phyloP scores from a whole-genome alignment of 148 eudicot species.

The Nyssa sinensis region DNA sequence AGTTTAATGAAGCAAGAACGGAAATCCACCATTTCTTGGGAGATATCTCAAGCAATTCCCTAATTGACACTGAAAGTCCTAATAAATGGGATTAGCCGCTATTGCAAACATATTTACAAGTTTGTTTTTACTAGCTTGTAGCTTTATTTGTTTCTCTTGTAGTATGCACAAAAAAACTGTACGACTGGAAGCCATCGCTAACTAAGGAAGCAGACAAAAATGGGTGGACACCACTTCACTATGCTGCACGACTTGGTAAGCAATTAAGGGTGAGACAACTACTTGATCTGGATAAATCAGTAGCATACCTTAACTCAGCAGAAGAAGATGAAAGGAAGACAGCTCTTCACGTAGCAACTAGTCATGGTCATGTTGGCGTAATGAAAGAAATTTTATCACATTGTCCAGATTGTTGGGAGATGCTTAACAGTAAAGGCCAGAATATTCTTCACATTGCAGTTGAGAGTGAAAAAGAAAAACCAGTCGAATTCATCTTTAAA shows the following conservation, averaged over 20 bases:
- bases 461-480: not conserved
- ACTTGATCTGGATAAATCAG: not conserved
- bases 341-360: constrained; percentile 18
- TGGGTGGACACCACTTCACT: constrained; percentile 15
- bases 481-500: not conserved
- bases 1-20: no score
- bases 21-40: no score
- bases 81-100: no score
- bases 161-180: not conserved
- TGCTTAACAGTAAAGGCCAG: constrained; percentile 1
- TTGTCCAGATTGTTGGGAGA: constrained; percentile 20
- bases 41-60: no score
- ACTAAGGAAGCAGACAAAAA: not conserved
- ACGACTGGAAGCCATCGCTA: not conserved
- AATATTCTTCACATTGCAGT: constrained; percentile 19
- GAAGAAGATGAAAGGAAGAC: not conserved
- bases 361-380: not conserved
- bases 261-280: not conserved
- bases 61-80: no score
- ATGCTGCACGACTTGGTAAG: not conserved
- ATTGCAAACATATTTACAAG: no score
- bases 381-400: not conserved
- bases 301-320: not conserved
- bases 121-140: not conserved
- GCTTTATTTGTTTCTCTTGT: not conserved